These are phyloP conservation scores for Hydrangea macrophylla DNA, from an alignment of 148 eudicot genomes.

Conservation along the genomic window DNA sequence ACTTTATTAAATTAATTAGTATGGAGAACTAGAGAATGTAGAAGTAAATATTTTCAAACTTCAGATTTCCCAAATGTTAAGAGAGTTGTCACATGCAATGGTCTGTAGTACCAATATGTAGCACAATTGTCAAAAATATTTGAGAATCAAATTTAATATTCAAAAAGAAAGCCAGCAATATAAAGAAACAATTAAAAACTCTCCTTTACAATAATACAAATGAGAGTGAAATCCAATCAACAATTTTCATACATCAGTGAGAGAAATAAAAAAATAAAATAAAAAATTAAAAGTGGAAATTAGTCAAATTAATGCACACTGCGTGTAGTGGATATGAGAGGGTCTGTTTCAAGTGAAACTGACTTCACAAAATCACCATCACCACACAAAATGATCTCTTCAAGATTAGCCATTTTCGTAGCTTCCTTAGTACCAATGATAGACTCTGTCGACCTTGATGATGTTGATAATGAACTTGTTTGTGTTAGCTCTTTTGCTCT, in stretches of 20 bases:
- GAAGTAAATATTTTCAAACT: not conserved
- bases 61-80: too few species aligned
- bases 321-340: conserved; percentile 33
- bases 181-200: not conserved
- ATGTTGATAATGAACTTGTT: not conserved
- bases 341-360: conserved; percentile 47
- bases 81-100: too few species aligned
- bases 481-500: conserved; percentile 63
- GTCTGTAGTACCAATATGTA: too few species aligned
- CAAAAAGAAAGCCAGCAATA: not conserved
- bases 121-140: too few species aligned
- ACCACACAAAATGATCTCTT: conserved; percentile 39
- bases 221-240: not conserved
- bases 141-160: too few species aligned
- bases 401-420: conserved; percentile 18
- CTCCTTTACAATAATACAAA: not conserved
- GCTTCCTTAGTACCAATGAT: conserved; percentile 8
- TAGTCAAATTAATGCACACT: conserved; percentile 21
- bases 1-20: too few species aligned
- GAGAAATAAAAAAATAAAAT: too few species aligned
- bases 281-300: conserved; percentile 14
- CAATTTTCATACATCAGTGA: conserved; percentile 5
- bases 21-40: not conserved
- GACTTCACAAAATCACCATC: conserved; percentile 19
- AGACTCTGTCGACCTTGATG: conserved; percentile 19